These are phyloP conservation scores for Ustilago hordei DNA, from an alignment of 1,284 basidiomycete species.

Conservation along the genomic window DNA sequence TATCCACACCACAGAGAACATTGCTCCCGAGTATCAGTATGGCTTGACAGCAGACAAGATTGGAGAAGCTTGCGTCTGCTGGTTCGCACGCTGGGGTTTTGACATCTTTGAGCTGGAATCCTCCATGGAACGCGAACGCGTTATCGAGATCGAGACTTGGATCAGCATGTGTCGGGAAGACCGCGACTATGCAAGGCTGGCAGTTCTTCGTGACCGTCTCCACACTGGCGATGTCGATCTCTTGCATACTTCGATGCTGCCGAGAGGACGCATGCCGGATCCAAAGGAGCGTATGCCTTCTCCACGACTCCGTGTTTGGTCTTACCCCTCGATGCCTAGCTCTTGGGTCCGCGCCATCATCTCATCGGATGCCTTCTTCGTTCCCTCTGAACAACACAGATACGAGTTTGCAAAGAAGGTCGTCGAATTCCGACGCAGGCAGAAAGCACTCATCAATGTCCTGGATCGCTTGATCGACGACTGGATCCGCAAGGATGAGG, in stretches of 20 bases:
- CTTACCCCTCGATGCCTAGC: slow-evolving; percentile 73
- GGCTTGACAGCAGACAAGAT: slow-evolving; percentile 88
- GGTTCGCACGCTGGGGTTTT: slow-evolving; percentile 85
- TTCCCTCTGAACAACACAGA: slow-evolving; percentile 81
- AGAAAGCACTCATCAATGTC: slow-evolving; percentile 62
- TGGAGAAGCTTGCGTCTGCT: slow-evolving; percentile 87
- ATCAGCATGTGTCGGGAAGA: slow-evolving; percentile 37
- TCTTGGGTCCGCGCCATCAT: slow-evolving; percentile 81
- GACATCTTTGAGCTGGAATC: slow-evolving; percentile 82
- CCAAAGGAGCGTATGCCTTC: slow-evolving; percentile 36
- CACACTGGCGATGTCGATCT: slow-evolving; percentile 51
- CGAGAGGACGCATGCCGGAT: slow-evolving; percentile 50
- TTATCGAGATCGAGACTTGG: slow-evolving; percentile 42
- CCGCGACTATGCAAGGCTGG: slow-evolving; percentile 25
- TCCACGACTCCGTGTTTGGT: slow-evolving; percentile 73
- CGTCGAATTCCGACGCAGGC: slow-evolving; percentile 78
- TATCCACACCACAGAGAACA: background rate
- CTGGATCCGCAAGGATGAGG: slow-evolving; percentile 36
- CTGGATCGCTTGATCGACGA: slow-evolving; percentile 42
- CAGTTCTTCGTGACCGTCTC: slow-evolving; percentile 38
- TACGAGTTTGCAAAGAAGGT: slow-evolving; percentile 82
- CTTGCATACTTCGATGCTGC: slow-evolving; percentile 47
- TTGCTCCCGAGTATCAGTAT: slow-evolving; percentile 45
- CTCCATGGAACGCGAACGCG: slow-evolving; percentile 62
- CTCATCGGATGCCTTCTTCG: slow-evolving; percentile 83